Percentiles rank a stretch among this genome's conserved stretches.
Conservation (phyloP, 441 rosid species). For the Mallotus repandus region DNA sequence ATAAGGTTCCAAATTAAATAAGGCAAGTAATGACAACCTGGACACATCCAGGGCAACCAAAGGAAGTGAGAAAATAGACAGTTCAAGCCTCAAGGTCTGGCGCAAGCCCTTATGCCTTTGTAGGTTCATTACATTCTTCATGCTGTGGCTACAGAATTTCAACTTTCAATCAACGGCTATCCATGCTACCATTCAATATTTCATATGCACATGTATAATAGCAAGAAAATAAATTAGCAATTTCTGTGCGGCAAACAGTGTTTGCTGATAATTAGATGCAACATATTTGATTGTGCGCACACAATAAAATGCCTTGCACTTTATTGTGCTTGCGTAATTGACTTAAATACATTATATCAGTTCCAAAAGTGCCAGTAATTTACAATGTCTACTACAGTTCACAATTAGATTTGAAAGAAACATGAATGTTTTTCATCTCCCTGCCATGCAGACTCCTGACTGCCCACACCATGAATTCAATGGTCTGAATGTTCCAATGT, state of each 20-base stretch:
- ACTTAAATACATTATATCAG: not conserved
- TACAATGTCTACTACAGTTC: not conserved
- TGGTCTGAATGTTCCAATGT: too few species aligned
- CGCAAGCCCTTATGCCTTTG: not conserved
- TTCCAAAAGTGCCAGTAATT: not conserved
- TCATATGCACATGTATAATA: not conserved
- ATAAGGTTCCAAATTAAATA: not conserved
- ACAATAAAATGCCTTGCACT: too few species aligned
- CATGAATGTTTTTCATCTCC: not conserved
- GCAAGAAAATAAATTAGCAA: not conserved
- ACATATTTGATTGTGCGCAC: not conserved
- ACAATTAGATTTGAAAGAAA: not conserved
- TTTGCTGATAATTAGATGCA: not conserved
- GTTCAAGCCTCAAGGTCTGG: not conserved
- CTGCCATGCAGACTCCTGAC: not conserved
- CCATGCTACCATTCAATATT: too few species aligned
- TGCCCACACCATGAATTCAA: not conserved
- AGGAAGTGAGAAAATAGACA: not conserved
- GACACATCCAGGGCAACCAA: not conserved
- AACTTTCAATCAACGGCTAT: not conserved
- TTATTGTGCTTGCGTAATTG: not conserved
- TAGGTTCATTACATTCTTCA: constrained; percentile 4
- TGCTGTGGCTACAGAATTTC: not conserved
- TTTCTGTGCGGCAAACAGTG: not conserved
- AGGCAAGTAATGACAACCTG: not conserved